These are phyloP conservation scores for Metarhizium rileyi DNA, from an alignment of 2,329 filamentous ascomycete genomes.

Conservation along the genomic window DNA sequence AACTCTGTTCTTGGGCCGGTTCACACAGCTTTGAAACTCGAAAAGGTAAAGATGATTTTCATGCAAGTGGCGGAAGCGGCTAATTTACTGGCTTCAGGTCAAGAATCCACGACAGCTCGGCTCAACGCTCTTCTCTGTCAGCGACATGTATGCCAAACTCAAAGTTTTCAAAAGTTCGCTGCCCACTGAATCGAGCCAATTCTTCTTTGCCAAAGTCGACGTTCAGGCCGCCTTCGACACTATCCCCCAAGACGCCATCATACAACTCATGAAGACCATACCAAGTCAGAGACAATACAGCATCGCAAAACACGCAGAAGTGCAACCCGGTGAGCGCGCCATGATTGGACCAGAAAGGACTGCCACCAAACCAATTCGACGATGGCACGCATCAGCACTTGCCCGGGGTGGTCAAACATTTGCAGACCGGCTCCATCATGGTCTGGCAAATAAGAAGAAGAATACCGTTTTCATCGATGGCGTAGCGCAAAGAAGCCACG, in stretches of 20 bases:
- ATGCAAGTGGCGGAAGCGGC: neutral
- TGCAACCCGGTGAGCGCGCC: conserved; percentile 38
- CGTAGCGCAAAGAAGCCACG: conserved; percentile 46
- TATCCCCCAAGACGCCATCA: conserved; percentile 70
- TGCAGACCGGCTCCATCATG: conserved; percentile 31
- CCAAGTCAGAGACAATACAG: conserved; percentile 53
- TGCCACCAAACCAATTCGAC: conserved; percentile 29
- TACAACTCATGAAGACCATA: conserved; percentile 54
- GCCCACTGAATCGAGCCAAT: conserved; percentile 20
- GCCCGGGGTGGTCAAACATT: conserved; percentile 34
- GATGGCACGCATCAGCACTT: conserved; percentile 45
- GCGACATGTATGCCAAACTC: conserved; percentile 67
- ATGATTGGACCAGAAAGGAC: conserved; percentile 11
- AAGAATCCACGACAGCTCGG: conserved; percentile 55
- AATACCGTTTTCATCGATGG: conserved; percentile 73
- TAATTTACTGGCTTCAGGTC: conserved; percentile 13
- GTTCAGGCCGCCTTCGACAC: conserved; percentile 91
- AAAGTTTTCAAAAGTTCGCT: conserved; percentile 55
- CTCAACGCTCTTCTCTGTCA: conserved; percentile 69
- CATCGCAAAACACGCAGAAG: conserved; percentile 65
- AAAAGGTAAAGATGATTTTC: conserved; percentile 47
- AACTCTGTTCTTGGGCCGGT: conserved; percentile 55
- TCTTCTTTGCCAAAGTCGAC: conserved; percentile 91
- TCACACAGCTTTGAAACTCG: conserved; percentile 66
- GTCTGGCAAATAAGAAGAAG: conserved; percentile 35